Conservation (phyloP, 225 moss, liverwort and hornwort species). For the Lunularia cruciata region DNA sequence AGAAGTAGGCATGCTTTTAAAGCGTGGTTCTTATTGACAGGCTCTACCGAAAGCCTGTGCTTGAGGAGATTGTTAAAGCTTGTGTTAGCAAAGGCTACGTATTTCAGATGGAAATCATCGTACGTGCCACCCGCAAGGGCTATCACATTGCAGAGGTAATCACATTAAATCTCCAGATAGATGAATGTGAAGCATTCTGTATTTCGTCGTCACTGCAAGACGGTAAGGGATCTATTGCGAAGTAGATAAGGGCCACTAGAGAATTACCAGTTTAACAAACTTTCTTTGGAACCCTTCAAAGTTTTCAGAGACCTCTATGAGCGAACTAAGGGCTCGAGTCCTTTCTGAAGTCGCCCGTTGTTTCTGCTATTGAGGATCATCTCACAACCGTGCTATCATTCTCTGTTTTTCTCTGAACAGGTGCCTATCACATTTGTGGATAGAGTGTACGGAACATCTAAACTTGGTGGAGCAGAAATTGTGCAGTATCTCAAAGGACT, state of each 20-base stretch:
- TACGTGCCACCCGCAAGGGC: conserved; percentile 57
- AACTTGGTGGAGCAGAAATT: conserved; percentile 91
- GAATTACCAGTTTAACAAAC: no score
- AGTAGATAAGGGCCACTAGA: no score
- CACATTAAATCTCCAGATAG: not conserved
- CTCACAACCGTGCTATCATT: not conserved
- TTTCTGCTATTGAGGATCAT: no score
- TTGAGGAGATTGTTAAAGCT: conserved; percentile 51
- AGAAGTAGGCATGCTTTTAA: not conserved
- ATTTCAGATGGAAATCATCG: conserved; percentile 73
- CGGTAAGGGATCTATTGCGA: no score
- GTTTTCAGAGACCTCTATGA: no score
- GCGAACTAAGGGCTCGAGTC: no score
- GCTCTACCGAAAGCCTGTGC: conserved; percentile 55
- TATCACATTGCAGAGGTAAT: conserved; percentile 52
- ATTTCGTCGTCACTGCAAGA: no score
- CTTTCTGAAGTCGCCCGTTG: no score
- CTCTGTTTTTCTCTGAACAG: conserved; percentile 42
- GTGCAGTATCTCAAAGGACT: conserved; percentile 93
- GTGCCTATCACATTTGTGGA: conserved; percentile 97
- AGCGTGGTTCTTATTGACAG: conserved; percentile 33
- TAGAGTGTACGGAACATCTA: conserved; percentile 88
- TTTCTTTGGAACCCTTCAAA: no score
- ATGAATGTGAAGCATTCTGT: not conserved
- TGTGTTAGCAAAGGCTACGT: conserved; percentile 76